Evolutionary conservation across 2,329 filamentous ascomycete genomes (phyloP), one percentile per base, ranked within the genome.

Genomic region (Acrodontium crateriforme): DNA sequence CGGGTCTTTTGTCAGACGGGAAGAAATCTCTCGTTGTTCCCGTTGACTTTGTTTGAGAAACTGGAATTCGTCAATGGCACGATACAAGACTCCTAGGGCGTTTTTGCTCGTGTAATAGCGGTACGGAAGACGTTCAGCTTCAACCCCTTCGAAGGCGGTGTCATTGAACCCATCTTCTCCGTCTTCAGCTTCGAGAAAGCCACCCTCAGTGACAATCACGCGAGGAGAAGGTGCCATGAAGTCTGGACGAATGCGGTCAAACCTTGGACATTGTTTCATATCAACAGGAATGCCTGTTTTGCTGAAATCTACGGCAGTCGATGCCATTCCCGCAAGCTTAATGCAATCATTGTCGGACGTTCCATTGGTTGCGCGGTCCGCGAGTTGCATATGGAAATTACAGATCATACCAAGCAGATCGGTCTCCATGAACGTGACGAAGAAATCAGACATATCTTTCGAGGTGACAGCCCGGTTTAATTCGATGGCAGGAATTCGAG

Each of bases 361-460:
- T 0, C 56, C 55, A 1, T 16, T 13, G 1, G 31, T 20, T 5
- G 43, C 36, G 16, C 49, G 44, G 37, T 62, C 59, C 3, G 59
- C 58, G 18, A 56, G 35, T 21, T 57, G 49, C 32, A 56, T 48
- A 34, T 62, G 59, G 10, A 49, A 47, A 25, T 44, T 58, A 10
- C 52, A 54, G 7, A 62, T 54, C 24, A 52, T 50, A 3, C 57
- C 58, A 1, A 62, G 42, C n/a, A 50, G 49, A 35, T 62, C 58
- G 18, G 49, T 54, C n/a, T 57, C 49, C 72, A 83, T 82, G 37
- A 82, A 82, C 10, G 73, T 60, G n/a, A 91, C 63, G 37, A 92
- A 89, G 52, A 87, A 89, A 8, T 78, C 60, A 0, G 72, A 73
- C 57, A 92, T 89, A 40, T 91, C 81, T 1, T 67, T 49, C 2